A percentile compares a stretch with the other conserved stretches of the same genome.
These are phyloP conservation scores for Candida multigemmis DNA, from an alignment of 805 yeast genomes.

Conservation along the genomic window DNA sequence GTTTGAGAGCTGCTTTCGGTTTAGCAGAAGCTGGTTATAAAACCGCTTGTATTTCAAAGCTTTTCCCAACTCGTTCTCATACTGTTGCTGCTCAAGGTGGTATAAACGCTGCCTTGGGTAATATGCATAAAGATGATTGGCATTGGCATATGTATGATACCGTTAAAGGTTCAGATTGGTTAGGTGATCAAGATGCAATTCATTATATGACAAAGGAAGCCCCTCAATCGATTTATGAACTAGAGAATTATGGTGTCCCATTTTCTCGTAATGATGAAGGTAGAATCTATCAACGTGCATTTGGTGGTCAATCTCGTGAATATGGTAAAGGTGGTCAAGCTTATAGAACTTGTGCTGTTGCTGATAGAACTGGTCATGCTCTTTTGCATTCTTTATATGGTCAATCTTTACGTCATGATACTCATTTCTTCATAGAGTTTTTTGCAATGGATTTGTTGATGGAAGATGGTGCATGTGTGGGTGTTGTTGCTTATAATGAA, in stretches of 20 bases:
- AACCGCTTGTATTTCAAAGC: constrained; percentile 94
- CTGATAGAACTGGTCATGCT: constrained; percentile 98
- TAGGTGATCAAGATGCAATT: constrained; percentile 98
- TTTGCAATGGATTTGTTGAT: constrained; percentile 90
- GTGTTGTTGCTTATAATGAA: constrained; percentile 95
- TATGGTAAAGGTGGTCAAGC: constrained; percentile 99
- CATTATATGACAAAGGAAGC: constrained; percentile 99
- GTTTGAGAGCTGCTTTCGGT: constrained; percentile 97
- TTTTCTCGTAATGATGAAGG: constrained; percentile 96
- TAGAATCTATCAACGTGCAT: constrained; percentile 95
- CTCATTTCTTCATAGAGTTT: constrained; percentile 96
- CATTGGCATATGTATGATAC: constrained; percentile 99
- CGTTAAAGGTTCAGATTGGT: constrained; percentile 98
- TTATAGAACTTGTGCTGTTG: constrained; percentile 98
- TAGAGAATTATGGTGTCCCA: constrained; percentile 98
- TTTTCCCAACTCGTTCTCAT: constrained; percentile 97
- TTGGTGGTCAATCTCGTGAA: constrained; percentile 95
- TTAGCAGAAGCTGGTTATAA: constrained; percentile 94
- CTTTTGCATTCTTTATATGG: constrained; percentile 92
- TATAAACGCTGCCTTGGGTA: constrained; percentile 96
- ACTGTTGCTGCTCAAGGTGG: constrained; percentile 99
- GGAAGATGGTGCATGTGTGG: constrained; percentile 94
- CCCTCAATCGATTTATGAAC: constrained; percentile 88
- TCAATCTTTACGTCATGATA: constrained; percentile 92
- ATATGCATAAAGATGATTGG: constrained; percentile 98